Evolutionary conservation across 208 protist species (phyloP), one percentile per base, ranked within the genome.

Genomic region (Histomonas meleagridis): DNA sequence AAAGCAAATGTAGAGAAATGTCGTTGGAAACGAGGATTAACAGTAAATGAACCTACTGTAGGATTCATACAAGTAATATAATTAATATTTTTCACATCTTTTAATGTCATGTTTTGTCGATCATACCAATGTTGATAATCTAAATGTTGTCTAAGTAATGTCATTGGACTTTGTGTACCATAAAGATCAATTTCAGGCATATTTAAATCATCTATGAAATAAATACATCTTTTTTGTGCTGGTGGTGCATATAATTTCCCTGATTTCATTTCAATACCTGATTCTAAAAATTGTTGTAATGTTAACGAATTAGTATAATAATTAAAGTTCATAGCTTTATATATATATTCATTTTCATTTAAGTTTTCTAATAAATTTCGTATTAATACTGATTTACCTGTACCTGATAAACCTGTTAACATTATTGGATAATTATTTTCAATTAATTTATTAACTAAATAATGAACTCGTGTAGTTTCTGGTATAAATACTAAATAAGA

Each of bases 181-280:
- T 99, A 99, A 93, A 97, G 97, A 95, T 99, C 98, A 38, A 97
- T 97, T 62, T 96, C 94, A 65, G 97, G 97, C 97, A 99, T 99
- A 95, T 99, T 99, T 93, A 99, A 95, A 93, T 99, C 98, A 93
- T 99, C 98, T 53, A 99, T 93, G 94, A 98, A 98, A 94, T 97
- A 98, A 86, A 98, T 96, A 1, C 98, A 95, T 93, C 97, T 97
- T 94, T 97, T 98, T 51, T 95, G 96, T 93, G 97, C 97, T 78
- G 97, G 96, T 53, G 98, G 98, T 32, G 96, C 97, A 92, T 96
- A 98, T 32, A 95, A 96, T 32, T 95, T 95, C 69, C 97, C 97
- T n/a, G 96, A 96, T 91, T 97, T 97, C 95, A 98, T 98, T 93
- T 98, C 97, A 53, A 99, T 93, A 46, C 96, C 96, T 91, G 97